Base-by-base conservation (phyloP, 768 basidiomycete genomes). In the Trichaptum fuscoviolaceum region DNA sequence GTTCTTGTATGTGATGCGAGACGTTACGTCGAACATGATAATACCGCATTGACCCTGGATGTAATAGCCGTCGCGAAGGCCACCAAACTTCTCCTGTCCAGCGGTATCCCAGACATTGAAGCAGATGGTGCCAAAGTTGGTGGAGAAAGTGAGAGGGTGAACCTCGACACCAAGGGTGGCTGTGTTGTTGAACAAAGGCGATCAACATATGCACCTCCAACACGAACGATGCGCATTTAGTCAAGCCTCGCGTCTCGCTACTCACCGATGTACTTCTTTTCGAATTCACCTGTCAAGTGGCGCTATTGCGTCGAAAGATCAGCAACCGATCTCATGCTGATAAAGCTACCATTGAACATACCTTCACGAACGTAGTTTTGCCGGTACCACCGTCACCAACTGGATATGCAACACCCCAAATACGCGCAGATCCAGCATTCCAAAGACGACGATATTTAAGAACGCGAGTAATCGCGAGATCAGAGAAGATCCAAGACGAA, bases 61-160 rank as follows among this genome's bases (percentile, higher is more conserved):
- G 80, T 94, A 94, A 80, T 94, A 95, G 60, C 96, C 95, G 79
- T 97, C 95, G 70, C 95, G 92, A 69, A 98, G 91, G 75, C 95
- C 96, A 82, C 96, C 97, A 71, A 99, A 99, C 83, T 99, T 99
- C 82, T 99, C 97, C 84, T 99, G 97, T 58, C 97, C 97, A 65
- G 97, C 97, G 35, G 97, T 99, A 78, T 99, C 97, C 97, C 97
- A 99, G 64, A 98, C 96, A 77, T 99, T 99, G 88, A 99, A 99
- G 83, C 92, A 92, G 83, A 99, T 95, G 57, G 91, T 96, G 73
- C 97, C 97, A 74, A 92, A 99, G 87, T 99, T 99, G 84, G 97
- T 99, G 72, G 92, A 83, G 87, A 99, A 99, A 59, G 84, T 78
- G 66, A 99, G 84, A 68, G 97, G 97, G 82, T 99, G 97, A 61